These are phyloP conservation scores for Macrolepiota fuliginosa DNA, from an alignment of 768 basidiomycete species.

Conservation along the genomic window DNA sequence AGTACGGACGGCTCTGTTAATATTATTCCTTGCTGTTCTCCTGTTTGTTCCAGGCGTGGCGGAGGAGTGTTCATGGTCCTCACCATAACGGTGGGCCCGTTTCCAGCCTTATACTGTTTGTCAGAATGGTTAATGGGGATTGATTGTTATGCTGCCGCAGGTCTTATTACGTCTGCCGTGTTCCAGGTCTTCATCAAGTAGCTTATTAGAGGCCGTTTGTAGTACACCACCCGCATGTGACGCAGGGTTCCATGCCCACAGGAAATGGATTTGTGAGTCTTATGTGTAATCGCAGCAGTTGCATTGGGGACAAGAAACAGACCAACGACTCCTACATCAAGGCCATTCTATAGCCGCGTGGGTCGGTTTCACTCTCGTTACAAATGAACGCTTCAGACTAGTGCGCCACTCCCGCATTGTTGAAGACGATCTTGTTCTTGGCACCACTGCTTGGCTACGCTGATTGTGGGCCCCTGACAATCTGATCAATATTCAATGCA, in stretches of 20 bases:
- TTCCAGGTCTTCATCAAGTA: constrained; percentile 54
- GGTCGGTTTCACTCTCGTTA: constrained; percentile 47
- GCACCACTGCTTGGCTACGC: constrained; percentile 52
- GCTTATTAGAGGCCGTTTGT: constrained; percentile 51
- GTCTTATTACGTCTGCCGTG: constrained; percentile 28
- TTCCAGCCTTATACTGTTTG: background rate
- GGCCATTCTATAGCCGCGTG: constrained; percentile 59
- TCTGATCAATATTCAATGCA: constrained; percentile 54
- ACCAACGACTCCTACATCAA: constrained; percentile 56
- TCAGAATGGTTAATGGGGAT: background rate
- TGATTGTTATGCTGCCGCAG: constrained; percentile 12
- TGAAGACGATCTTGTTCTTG: constrained; percentile 61
- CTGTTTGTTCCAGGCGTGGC: constrained; percentile 50
- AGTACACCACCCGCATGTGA: constrained; percentile 47
- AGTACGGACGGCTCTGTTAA: constrained; percentile 49
- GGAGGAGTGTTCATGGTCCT: constrained; percentile 45
- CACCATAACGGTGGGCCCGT: constrained; percentile 37
- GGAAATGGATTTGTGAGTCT: constrained; percentile 47
- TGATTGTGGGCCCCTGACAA: constrained; percentile 55
- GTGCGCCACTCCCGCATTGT: constrained; percentile 59
- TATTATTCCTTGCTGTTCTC: constrained; percentile 56
- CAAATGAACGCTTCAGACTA: constrained; percentile 56
- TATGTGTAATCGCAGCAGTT: constrained; percentile 51
- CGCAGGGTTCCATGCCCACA: constrained; percentile 21
- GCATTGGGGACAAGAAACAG: constrained; percentile 52